Evolutionary conservation across 495 filamentous ascomycete genomes (phyloP).

Genomic region (Aspergillus leporis): DNA sequence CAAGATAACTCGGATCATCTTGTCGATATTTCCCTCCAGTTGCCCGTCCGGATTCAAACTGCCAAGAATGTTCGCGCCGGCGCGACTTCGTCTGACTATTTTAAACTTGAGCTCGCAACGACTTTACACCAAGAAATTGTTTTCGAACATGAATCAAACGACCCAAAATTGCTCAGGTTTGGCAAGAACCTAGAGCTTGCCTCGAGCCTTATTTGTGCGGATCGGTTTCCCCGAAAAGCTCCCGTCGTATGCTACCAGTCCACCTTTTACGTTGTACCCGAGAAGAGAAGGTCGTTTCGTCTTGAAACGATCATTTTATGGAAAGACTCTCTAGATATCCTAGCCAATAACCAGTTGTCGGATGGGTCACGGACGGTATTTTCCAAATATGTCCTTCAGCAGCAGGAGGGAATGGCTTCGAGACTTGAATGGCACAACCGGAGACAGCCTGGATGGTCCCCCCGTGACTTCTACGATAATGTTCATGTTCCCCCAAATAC

Average conservation of each 20-base stretch:
- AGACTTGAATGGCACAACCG: not conserved
- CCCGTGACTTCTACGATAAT: slow-evolving; percentile 64
- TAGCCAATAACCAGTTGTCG: slow-evolving; percentile 21
- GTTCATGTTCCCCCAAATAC: slow-evolving; percentile 57
- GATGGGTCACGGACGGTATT: slow-evolving; percentile 26
- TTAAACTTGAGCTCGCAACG: slow-evolving; percentile 23
- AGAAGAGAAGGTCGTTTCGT: slow-evolving; percentile 18
- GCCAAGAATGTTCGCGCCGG: slow-evolving; percentile 3
- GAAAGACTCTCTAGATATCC: slow-evolving; percentile 40
- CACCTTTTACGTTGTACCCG: slow-evolving; percentile 19
- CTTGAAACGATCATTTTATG: slow-evolving; percentile 38
- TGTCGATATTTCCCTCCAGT: not conserved
- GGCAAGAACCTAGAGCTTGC: slow-evolving; percentile 25
- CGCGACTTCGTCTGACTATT: slow-evolving; percentile 7
- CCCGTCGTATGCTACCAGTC: slow-evolving; percentile 39
- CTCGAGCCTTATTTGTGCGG: slow-evolving; percentile 24
- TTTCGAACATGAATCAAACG: slow-evolving; percentile 19
- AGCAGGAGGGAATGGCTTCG: slow-evolving; percentile 20
- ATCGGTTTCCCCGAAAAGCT: slow-evolving; percentile 24
- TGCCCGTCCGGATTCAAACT: slow-evolving; percentile 27
- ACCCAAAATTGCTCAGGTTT: slow-evolving; percentile 22
- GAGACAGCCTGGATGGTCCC: slow-evolving; percentile 37
- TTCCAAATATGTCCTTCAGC: slow-evolving; percentile 31
- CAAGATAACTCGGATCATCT: not conserved
- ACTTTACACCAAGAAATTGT: slow-evolving; percentile 16